Percentiles rank a stretch among this genome's conserved stretches.
phyloP scores from a whole-genome alignment of 2,329 filamentous ascomycete genomes.

The Colletotrichum sp. region DNA sequence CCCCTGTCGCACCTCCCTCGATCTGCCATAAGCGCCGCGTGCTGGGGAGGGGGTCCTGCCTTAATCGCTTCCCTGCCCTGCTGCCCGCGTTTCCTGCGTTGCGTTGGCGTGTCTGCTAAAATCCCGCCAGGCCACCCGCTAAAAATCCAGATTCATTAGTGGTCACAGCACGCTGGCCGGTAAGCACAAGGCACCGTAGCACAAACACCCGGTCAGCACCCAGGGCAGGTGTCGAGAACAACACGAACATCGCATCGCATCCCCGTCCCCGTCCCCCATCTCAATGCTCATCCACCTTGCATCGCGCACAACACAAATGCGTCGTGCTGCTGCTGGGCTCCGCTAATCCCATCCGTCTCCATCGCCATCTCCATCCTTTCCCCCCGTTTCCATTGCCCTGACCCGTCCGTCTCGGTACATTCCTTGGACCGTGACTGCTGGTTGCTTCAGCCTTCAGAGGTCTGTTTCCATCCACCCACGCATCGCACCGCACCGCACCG shows the following conservation, averaged over 20 bases:
- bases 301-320: slow-evolving; percentile 14
- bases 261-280: background rate
- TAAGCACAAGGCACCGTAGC: background rate
- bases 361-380: background rate
- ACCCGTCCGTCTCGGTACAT: slow-evolving; percentile 17
- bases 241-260: slow-evolving; percentile 6
- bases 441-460: background rate
- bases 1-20: slow-evolving; percentile 19
- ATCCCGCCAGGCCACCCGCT: background rate
- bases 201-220: background rate
- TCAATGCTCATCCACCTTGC: background rate
- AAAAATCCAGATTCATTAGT: background rate
- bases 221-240: background rate
- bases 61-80: background rate
- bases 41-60: slow-evolving; percentile 10
- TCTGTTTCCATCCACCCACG: background rate
- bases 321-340: background rate
- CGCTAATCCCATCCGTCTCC: slow-evolving; percentile 3
- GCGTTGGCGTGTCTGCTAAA: slow-evolving; percentile 10
- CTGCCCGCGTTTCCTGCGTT: background rate
- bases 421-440: slow-evolving; percentile 12
- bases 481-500: background rate
- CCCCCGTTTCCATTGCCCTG: background rate
- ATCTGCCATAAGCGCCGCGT: slow-evolving; percentile 17
- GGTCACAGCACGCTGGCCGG: background rate